Percentiles rank a stretch among this genome's conserved stretches.
phyloP scores from a whole-genome alignment of 345 rosid species.

The Populus ilicifolia region DNA sequence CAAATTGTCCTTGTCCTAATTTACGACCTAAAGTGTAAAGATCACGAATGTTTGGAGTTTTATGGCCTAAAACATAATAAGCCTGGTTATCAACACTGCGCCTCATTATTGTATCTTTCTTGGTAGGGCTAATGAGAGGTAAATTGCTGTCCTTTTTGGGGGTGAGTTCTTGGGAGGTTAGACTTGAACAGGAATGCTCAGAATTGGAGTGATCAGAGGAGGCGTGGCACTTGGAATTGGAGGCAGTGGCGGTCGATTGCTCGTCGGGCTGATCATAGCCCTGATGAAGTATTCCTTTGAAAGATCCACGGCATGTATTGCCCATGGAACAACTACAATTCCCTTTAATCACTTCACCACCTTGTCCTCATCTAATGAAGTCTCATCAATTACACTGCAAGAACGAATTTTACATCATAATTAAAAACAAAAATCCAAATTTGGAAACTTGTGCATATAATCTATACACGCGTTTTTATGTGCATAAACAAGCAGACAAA shows the following conservation, averaged over 20 bases:
- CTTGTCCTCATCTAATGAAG: slow-evolving; percentile 43
- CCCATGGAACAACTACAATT: slow-evolving; percentile 78
- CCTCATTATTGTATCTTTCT: slow-evolving; percentile 61
- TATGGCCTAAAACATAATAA: slow-evolving; percentile 81
- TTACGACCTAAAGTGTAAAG: slow-evolving; percentile 75
- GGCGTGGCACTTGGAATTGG: slow-evolving; percentile 39
- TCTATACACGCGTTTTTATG: neutral
- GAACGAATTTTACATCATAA: neutral
- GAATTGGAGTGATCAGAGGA: slow-evolving; percentile 40
- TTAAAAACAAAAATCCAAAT: neutral
- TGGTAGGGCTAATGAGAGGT: slow-evolving; percentile 38
- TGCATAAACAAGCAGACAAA: neutral
- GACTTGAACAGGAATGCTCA: slow-evolving; percentile 40
- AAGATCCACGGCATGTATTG: slow-evolving; percentile 97
- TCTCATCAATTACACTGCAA: slow-evolving; percentile 31
- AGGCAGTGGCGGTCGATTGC: slow-evolving; percentile 19
- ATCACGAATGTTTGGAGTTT: slow-evolving; percentile 79
- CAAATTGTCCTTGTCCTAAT: slow-evolving; percentile 96
- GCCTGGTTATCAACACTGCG: slow-evolving; percentile 61
- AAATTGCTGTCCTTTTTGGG: slow-evolving; percentile 33
- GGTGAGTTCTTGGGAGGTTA: slow-evolving; percentile 39
- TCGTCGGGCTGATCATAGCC: slow-evolving; percentile 74
- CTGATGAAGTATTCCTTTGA: slow-evolving; percentile 67
- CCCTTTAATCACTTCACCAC: slow-evolving; percentile 17
- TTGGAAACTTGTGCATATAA: neutral